Evolutionary conservation across 2,329 filamentous ascomycete genomes (phyloP).

Genomic region (Aspergillus sp.): DNA sequence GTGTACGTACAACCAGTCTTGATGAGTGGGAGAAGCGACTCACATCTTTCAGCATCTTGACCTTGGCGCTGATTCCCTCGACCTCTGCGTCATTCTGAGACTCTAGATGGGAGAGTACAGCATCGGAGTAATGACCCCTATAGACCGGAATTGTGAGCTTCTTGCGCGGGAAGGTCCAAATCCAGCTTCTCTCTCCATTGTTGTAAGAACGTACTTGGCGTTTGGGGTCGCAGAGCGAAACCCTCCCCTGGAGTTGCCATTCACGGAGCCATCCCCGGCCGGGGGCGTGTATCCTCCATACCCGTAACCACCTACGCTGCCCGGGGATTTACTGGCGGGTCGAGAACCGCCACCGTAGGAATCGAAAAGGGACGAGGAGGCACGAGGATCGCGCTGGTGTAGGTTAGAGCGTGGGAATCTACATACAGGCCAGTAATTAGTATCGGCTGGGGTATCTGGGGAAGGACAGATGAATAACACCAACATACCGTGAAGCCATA

Average conservation of each 20-base stretch:
- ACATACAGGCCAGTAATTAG: neutral
- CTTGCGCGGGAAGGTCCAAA: neutral
- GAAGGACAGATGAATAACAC: neutral
- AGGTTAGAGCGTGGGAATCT: slow-evolving; percentile 70
- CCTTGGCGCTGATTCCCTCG: slow-evolving; percentile 87
- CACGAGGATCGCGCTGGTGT: slow-evolving; percentile 69
- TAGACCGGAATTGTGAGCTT: slow-evolving; percentile 11
- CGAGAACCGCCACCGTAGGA: slow-evolving; percentile 64
- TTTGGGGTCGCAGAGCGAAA: slow-evolving; percentile 70
- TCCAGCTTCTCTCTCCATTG: neutral
- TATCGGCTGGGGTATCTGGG: neutral
- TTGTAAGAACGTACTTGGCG: slow-evolving; percentile 54
- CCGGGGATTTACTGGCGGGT: slow-evolving; percentile 42
- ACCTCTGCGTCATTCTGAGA: slow-evolving; percentile 92
- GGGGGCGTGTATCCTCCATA: slow-evolving; percentile 35
- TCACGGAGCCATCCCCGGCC: slow-evolving; percentile 26
- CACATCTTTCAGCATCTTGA: slow-evolving; percentile 85
- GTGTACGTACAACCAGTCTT: neutral
- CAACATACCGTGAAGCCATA: slow-evolving; percentile 41
- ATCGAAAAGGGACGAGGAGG: slow-evolving; percentile 71
- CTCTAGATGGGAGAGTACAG: slow-evolving; percentile 89
- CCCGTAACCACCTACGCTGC: slow-evolving; percentile 56
- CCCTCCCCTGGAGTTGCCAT: slow-evolving; percentile 31
- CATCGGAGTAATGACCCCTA: slow-evolving; percentile 88
- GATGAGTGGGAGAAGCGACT: slow-evolving; percentile 36